Base-by-base conservation (phyloP, 2,329 filamentous ascomycete species). In the Pseudogymnoascus sp. region DNA sequence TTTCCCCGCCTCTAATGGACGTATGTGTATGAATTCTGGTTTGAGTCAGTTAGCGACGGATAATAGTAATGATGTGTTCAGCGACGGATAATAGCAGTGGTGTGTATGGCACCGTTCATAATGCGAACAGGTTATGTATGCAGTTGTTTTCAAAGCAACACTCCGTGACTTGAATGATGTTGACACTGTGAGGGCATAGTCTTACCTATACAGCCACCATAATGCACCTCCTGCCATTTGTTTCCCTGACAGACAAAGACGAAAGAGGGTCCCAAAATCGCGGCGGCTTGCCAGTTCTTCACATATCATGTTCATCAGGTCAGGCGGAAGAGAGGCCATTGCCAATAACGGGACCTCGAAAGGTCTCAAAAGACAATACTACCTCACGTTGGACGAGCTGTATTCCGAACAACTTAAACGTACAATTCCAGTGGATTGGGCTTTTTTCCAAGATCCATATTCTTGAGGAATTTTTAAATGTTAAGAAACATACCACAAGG, bases 191-290 rank as follows among this genome's bases (percentile, higher is more conserved):
- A 60, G 17, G 17, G 5, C 7, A 21, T 56, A 56, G 21, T 71
- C 75, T 19, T 75, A 88, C 85, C 84, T 81, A 71, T 89, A 90
- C 4, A 90, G 76, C 65, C 82, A 79, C 50, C 82, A 80, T 46
- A 90, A 74, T 6, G 86, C 85, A 62, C 86, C 77, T 21, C 78
- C 77, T 1, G 84, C 85, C 46, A 89, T 75, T 63, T 78, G 76
- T 66, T 79, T 83, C 67, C 80, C 83, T 60, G 83, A 74, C 44
- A 80, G 77, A 35, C 85, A 80, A 69, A 83, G 85, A 63, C 77
- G 80, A 74, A 83, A 88, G 9, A 90, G 78, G 5, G 83, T 82
- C 15, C 78, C 74, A 70, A 87, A 88, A 65, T 88, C 84, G 56
- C 76, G 77, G 63, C 80, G 76, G 13, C 75, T 74, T 4, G 81